Base-by-base conservation (phyloP, 148 eudicot species). In the Rhododendron williamsianum region DNA sequence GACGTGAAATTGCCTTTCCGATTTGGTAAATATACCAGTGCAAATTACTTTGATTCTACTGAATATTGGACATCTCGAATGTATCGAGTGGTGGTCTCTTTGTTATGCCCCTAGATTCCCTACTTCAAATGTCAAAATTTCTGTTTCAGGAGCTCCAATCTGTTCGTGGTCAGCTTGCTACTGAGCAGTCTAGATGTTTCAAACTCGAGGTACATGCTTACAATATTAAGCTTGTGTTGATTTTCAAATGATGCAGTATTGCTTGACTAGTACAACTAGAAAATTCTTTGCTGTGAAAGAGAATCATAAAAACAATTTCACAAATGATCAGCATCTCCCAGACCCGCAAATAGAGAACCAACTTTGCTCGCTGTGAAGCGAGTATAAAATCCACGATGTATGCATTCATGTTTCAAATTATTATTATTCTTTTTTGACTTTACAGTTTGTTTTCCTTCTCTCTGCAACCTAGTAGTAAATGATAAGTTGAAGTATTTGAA, bases 181-280 rank as follows among this genome's bases (percentile, higher is more conserved):
- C 98, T 36, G 99, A 97, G 91, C 98, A 97, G 87, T 97, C 98
- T 11, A 94, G 99, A 91, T 95, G 98, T 88, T 97, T 97, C 91
- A 97, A 97, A 89, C 98, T 97, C 81, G 99, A 97, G 99, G 99
- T 97, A 89, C 48, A 71, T 84, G 49, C 58, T 60, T 16, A 16
- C 65, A 43, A 21, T 63, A 35, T 74, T 54, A 71, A 71, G 38
- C 18, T 36, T 27, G 30, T 52, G 65, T 78, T 78, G 72, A 30
- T 84, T 79, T 49, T 71, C 12, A 87, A 35, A 9, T 79, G 65
- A 51, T 27, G 4, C 4, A 41, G 21, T 67, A 69, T 33, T 69
- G 38, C 51, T 58, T 33, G 33, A 43, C 11, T 63, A 15, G 12
- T 69, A n/a, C 72, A 7, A 35, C 9, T 72, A 33, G 65, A 35